Evolutionary conservation across 805 yeast species (phyloP), one percentile per base, ranked within the genome.

Genomic region (Candida chauliodis): DNA sequence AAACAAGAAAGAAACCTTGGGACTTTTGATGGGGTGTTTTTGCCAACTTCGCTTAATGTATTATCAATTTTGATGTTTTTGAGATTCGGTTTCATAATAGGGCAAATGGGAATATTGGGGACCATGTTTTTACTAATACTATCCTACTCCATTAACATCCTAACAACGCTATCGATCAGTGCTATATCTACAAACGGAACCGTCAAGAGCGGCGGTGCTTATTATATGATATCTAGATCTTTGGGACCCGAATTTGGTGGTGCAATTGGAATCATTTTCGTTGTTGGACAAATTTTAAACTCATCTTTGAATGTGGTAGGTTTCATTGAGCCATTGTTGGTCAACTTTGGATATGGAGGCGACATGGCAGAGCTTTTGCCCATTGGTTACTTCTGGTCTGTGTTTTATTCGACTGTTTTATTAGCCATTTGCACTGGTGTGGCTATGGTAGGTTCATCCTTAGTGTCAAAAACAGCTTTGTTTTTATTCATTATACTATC

Each of bases 161-260:
- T 93, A 40, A 93, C 99, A 0, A 87, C 95, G 0, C 61, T 93
- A 48, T 86, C 96, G 15, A 81, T 93, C 42, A 85, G 95, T 39
- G 99, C 99, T 1, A 93, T 93, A 44, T 88, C 97, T 2, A 93
- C 99, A 2, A 93, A 93, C 55, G 99, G 99, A 16, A 88, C 95
- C 0, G 98, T 93, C 2, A 77, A 89, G 49, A 98, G 98, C 10
- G 99, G 99, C 11, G 99, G 99, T 34, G 97, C 98, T 0, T 93
- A 93, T 57, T 93, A 89, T 53, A 93, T 93, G 97, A 88, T 93
- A 43, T 84, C 95, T 23, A 73, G 99, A 48, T 83, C 95, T 23
- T 66, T 93, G 44, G 99, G 99, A 0, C 96, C 97, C 3, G 99
- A 93, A 57, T 93, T 93, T 61, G 99, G 99, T 19, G 99, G 99